These are phyloP conservation scores for Mucor piriformis DNA, from an alignment of 371 early-diverging fungal genomes.

Conservation along the genomic window DNA sequence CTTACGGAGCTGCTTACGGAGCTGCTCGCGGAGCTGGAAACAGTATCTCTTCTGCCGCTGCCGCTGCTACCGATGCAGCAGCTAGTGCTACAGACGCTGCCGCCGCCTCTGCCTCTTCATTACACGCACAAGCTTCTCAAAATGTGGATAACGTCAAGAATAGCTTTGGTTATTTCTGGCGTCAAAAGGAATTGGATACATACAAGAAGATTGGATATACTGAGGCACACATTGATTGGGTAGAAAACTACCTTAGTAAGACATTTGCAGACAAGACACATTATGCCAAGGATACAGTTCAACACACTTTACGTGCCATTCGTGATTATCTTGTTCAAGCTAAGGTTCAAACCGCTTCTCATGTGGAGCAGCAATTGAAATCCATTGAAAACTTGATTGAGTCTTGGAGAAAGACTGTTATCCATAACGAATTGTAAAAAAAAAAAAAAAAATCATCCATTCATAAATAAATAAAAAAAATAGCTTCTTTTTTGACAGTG, in stretches of 20 bases:
- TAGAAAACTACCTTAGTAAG: slow-evolving; percentile 37
- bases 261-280: slow-evolving; percentile 33
- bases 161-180: slow-evolving; percentile 42
- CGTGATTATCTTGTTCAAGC: slow-evolving; percentile 37
- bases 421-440: slow-evolving; percentile 36
- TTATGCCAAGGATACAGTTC: slow-evolving; percentile 34
- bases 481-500: background rate
- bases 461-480: slow-evolving; percentile 1
- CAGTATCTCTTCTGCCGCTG: slow-evolving; percentile 5
- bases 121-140: slow-evolving; percentile 27
- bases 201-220: slow-evolving; percentile 46
- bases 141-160: slow-evolving; percentile 22
- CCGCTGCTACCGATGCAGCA: slow-evolving; percentile 5
- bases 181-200: slow-evolving; percentile 36
- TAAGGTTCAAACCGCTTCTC: slow-evolving; percentile 39
- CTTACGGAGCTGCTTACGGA: slow-evolving; percentile 18
- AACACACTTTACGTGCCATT: slow-evolving; percentile 28
- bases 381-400: slow-evolving; percentile 39
- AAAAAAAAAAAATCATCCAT: background rate
- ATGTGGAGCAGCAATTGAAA: slow-evolving; percentile 43
- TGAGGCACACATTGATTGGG: slow-evolving; percentile 47
- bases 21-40: slow-evolving; percentile 5
- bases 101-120: slow-evolving; percentile 23
- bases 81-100: slow-evolving; percentile 27
- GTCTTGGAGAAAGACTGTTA: slow-evolving; percentile 28